phyloP scores from a whole-genome alignment of 257 asterid species.

The Primulina huaijiensis region DNA sequence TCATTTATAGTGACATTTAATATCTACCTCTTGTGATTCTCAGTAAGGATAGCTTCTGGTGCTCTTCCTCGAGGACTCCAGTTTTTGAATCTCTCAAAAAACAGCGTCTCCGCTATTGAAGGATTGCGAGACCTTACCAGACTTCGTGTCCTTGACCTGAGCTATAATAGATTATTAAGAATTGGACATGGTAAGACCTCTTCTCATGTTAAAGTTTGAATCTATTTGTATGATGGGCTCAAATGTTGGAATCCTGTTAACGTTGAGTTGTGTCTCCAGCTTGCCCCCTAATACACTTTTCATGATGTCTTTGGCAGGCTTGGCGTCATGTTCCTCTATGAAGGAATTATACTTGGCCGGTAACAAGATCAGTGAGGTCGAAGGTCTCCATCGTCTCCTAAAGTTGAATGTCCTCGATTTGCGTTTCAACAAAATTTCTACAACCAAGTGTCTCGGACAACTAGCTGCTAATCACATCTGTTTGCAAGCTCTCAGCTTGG shows the following conservation, averaged over 20 bases:
- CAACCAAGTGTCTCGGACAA: constrained; percentile 86
- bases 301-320: constrained; percentile 49
- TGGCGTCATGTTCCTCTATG: constrained; percentile 83
- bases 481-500: constrained; percentile 83
- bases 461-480: constrained; percentile 94
- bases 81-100: constrained; percentile 80
- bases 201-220: constrained; percentile 9
- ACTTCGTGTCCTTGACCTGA: constrained; percentile 90
- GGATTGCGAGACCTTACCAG: constrained; percentile 90
- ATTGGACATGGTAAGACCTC: constrained; percentile 82
- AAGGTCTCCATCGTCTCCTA: constrained; percentile 96
- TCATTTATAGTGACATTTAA: constrained; percentile 19
- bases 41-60: constrained; percentile 89
- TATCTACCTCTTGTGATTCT: constrained; percentile 16
- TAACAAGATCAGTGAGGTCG: constrained; percentile 94
- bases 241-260: constrained; percentile 1
- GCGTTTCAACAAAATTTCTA: constrained; percentile 92
- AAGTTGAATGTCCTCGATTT: constrained; percentile 76
- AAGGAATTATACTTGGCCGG: constrained; percentile 92
- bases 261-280: not conserved
- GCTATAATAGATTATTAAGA: constrained; percentile 82
- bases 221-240: constrained; percentile 4
- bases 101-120: constrained; percentile 79
- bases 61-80: constrained; percentile 96
- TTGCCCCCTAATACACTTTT: constrained; percentile 8